These are phyloP conservation scores for Mitragyna speciosa DNA, from an alignment of 257 asterid genomes.

Conservation along the genomic window DNA sequence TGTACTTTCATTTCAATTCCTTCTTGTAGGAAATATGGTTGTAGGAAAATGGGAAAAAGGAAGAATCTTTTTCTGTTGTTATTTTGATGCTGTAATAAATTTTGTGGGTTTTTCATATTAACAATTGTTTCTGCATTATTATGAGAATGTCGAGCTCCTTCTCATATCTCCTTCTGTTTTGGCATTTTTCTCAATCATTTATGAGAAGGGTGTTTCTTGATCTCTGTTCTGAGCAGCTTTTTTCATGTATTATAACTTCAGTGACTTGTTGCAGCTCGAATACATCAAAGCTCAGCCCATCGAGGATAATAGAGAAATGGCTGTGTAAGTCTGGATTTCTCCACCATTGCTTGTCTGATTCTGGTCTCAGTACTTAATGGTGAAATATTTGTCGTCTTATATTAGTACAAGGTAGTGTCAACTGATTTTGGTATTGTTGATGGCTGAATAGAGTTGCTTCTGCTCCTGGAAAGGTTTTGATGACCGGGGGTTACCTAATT, in stretches of 20 bases:
- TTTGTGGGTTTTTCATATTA: no score
- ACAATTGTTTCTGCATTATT: no score
- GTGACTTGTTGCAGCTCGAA: no score
- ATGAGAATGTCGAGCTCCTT: no score
- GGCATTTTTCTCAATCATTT: no score
- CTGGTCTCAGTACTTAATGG: background rate
- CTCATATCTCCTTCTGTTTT: no score
- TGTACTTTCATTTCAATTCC: no score
- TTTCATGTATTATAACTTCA: no score
- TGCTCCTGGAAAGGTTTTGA: conserved; percentile 98
- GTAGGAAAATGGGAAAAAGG: background rate
- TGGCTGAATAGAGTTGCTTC: conserved; percentile 72
- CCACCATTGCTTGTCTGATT: background rate
- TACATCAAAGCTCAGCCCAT: background rate
- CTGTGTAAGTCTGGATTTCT: conserved; percentile 22
- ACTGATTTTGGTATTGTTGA: conserved; percentile 27
- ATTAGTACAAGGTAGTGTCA: background rate
- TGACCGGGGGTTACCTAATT: conserved; percentile 96
- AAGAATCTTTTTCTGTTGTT: background rate
- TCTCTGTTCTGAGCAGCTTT: no score
- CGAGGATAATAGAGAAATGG: conserved; percentile 17
- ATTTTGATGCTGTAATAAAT: no score
- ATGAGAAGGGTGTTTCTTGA: no score
- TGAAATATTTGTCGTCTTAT: background rate
- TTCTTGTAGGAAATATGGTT: no score